These are phyloP conservation scores for Eucalyptus microcorys DNA, from an alignment of 345 rosid species.

Conservation along the genomic window DNA sequence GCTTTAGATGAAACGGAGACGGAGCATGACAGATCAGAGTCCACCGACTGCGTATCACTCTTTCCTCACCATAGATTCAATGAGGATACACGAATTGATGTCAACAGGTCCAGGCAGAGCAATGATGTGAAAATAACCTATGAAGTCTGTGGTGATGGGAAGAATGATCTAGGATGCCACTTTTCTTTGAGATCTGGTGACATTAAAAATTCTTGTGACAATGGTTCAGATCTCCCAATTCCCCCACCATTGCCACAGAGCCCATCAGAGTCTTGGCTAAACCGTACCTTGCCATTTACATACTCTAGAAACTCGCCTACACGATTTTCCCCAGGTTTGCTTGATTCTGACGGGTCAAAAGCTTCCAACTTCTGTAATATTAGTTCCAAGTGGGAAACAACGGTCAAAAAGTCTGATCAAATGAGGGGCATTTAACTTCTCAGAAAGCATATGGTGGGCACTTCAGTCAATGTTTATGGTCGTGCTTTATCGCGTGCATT, in stretches of 20 bases:
- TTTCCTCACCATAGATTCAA: not conserved
- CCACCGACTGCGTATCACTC: not conserved
- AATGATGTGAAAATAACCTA: not conserved
- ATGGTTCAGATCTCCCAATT: constrained; percentile 19
- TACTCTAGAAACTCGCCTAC: constrained; percentile 25
- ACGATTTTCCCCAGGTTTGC: constrained; percentile 17
- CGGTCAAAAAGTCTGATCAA: constrained; percentile 35
- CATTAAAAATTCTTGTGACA: not conserved
- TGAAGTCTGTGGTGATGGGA: not conserved
- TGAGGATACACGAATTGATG: not conserved
- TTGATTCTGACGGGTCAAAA: constrained; percentile 5
- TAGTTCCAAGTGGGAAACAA: constrained; percentile 55
- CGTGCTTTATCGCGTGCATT: not conserved
- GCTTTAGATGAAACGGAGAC: not conserved
- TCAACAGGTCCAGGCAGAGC: not conserved
- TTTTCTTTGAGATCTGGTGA: not conserved
- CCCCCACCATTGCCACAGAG: constrained; percentile 67
- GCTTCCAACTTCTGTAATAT: constrained; percentile 1
- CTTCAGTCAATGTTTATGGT: not conserved
- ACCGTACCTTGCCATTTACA: constrained; percentile 54
- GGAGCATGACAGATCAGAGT: not conserved
- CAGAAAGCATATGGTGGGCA: not conserved
- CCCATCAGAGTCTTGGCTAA: constrained; percentile 92
- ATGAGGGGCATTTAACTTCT: not conserved
- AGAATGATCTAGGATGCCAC: constrained; percentile 8